Conservation (phyloP, 768 basidiomycete genomes). For the Rhizopogon roseolus region DNA sequence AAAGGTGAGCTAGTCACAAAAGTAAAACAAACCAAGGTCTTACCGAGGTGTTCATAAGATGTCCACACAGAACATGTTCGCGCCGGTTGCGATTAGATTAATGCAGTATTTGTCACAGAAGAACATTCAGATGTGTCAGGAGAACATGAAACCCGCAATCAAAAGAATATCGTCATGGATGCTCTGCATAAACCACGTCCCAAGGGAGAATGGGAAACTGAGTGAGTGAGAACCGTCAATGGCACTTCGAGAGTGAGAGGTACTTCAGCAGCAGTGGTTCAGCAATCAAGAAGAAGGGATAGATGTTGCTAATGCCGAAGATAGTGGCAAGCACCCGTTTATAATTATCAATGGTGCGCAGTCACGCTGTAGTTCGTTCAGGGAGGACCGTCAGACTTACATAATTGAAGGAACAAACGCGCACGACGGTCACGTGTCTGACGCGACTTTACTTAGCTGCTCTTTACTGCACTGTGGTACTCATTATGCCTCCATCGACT, state of each 20-base stretch:
- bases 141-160: not conserved
- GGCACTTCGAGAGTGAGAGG: constrained; percentile 45
- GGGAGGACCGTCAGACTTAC: no score
- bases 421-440: no score
- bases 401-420: no score
- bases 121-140: constrained; percentile 22
- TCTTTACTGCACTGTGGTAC: not conserved
- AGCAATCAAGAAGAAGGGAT: constrained; percentile 25
- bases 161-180: constrained; percentile 6
- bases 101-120: constrained; percentile 26
- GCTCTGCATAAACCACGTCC: not conserved
- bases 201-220: constrained; percentile 36
- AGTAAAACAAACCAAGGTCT: not conserved
- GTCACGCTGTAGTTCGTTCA: no score
- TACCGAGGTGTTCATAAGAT: not conserved
- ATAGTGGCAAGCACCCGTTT: no score
- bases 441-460: no score
- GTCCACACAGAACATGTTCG: constrained; percentile 19
- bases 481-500: not conserved
- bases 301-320: constrained; percentile 27
- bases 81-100: constrained; percentile 26
- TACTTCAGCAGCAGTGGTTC: constrained; percentile 35
- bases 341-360: no score
- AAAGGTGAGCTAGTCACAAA: not conserved
- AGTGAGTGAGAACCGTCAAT: constrained; percentile 44